These are phyloP conservation scores for Paxillus rubicundulus DNA, from an alignment of 768 basidiomycete species.

Conservation along the genomic window DNA sequence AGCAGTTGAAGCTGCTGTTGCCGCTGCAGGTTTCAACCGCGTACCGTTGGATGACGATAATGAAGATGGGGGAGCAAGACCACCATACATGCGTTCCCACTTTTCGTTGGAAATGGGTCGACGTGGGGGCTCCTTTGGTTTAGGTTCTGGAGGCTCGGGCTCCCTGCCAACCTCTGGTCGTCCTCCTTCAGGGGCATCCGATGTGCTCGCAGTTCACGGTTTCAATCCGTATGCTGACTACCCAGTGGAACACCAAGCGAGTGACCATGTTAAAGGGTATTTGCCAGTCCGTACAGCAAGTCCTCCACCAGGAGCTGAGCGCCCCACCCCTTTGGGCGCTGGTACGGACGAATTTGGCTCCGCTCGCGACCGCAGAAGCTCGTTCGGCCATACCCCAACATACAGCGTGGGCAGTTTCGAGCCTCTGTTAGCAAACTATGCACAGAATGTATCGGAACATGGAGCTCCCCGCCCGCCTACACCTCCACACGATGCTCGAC, in stretches of 20 bases:
- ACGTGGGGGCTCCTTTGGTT: slow-evolving; percentile 30
- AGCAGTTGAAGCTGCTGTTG: slow-evolving; percentile 67
- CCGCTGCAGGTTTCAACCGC: slow-evolving; percentile 69
- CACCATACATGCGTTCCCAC: slow-evolving; percentile 19
- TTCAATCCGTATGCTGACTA: slow-evolving; percentile 59
- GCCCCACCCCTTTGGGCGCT: slow-evolving; percentile 8
- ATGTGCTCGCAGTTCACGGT: slow-evolving; percentile 17
- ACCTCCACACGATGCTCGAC: slow-evolving; percentile 30
- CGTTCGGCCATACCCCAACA: slow-evolving; percentile 43
- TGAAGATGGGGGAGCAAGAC: slow-evolving; percentile 34
- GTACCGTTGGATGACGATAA: slow-evolving; percentile 68
- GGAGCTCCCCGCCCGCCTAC: slow-evolving; percentile 7
- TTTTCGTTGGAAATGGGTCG: slow-evolving; percentile 38
- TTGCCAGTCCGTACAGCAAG: slow-evolving; percentile 45
- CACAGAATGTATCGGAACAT: slow-evolving; percentile 26
- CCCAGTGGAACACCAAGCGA: slow-evolving; percentile 12
- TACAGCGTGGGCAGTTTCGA: slow-evolving; percentile 59
- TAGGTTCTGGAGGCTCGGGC: slow-evolving; percentile 12
- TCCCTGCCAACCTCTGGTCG: slow-evolving; percentile 30
- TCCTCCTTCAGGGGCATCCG: slow-evolving; percentile 30
- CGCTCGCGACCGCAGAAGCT: slow-evolving; percentile 30
- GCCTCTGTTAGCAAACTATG: slow-evolving; percentile 51
- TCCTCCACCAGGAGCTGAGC: slow-evolving; percentile 38
- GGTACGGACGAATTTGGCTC: slow-evolving; percentile 24
- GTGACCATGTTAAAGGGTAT: slow-evolving; percentile 38